Evolutionary conservation across 2,329 filamentous ascomycete genomes (phyloP), one percentile per base, ranked within the genome.

Genomic region (Exophiala alcalophila): DNA sequence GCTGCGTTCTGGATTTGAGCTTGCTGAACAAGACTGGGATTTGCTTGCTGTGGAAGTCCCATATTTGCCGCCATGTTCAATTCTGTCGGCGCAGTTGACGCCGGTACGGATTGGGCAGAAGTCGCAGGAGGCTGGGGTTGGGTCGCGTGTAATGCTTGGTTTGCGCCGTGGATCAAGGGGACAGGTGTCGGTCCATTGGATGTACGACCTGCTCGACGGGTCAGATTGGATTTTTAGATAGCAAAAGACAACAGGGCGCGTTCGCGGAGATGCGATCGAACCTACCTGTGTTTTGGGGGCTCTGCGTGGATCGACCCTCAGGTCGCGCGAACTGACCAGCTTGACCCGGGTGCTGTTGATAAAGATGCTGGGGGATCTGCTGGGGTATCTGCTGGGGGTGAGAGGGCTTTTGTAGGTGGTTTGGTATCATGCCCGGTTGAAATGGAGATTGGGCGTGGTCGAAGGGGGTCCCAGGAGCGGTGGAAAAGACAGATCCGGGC

Each of bases 261-360:
- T 33, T 14, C 33, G 35, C 10, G 26, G 12, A 12, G 25, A 24
- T 11, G 33, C n/a, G 30, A 15, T 15, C 5, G 20, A 16, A 45
- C 44, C 34, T 14, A 49, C 49, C 49, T 48, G 29, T 21, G 21
- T 40, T 23, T 36, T 33, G 47, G 41, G 29, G 26, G 34, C 26
- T 50, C 44, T 27, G 44, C 26, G 21, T 31, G 26, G 20, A 38
- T 10, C 18, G 34, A 23, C 14, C 42, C 40, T 39, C 37, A 24
- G 40, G 44, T 14, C 33, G 41, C 34, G 40, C 10, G 32, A 28
- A 25, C 31, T 41, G 23, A 30, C 49, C 43, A 41, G 37, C 19
- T 21, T 55, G 55, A 8, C 50, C 50, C 21, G 49, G 50, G 25
- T 50, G 36, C 16, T 55, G 48, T 35, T 57, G 57, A 27, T 50